Base-by-base conservation (phyloP, 2,329 filamentous ascomycete species). In the Fusarium sp. region DNA sequence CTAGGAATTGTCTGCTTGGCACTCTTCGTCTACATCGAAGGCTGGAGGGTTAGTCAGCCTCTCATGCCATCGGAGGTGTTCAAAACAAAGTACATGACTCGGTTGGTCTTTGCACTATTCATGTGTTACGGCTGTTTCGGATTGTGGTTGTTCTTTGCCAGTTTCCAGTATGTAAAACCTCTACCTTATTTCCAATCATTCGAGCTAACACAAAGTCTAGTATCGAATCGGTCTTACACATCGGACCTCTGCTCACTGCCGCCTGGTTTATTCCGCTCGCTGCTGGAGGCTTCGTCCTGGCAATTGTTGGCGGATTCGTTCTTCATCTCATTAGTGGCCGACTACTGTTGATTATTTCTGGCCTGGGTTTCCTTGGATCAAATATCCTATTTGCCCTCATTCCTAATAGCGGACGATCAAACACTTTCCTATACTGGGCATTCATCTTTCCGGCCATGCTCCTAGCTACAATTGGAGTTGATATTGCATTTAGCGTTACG, bases 401-500 rank as follows among this genome's bases (percentile, higher is more conserved):
- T 19, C 90, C 90, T 0, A 74, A 79, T 2, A 82, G 87, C 59
- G 83, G 68, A 22, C 50, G 40, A 7, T 75, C 75, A 11, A 74
- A 69, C 15, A 61, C 53, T 44, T 76, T 73, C 56, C 65, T 77
- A 32, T 91, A 91, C 81, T 95, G 92, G 92, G 86, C 89, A 0
- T 94, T 86, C 72, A 83, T 92, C 22, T 93, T 94, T 73, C 90
- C 91, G 0, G 81, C 87, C 54, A 91, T 91, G 88, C 76, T 90
- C 5, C 87, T 88, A 65, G 85, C 84, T 14, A 94, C 92, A 0
- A 82, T 94, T 33, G 91, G 90, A 19, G 88, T 94, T 61, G 92
- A 95, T 73, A 88, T 94, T 55, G 88, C 88, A 8, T 94, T 90
- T 79, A 93, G 90, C 73, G 85, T 94, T 2, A 87, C 89, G 19